These are phyloP conservation scores for Hymenoscyphus scutula DNA, from an alignment of 2,329 filamentous ascomycete genomes.

Conservation along the genomic window DNA sequence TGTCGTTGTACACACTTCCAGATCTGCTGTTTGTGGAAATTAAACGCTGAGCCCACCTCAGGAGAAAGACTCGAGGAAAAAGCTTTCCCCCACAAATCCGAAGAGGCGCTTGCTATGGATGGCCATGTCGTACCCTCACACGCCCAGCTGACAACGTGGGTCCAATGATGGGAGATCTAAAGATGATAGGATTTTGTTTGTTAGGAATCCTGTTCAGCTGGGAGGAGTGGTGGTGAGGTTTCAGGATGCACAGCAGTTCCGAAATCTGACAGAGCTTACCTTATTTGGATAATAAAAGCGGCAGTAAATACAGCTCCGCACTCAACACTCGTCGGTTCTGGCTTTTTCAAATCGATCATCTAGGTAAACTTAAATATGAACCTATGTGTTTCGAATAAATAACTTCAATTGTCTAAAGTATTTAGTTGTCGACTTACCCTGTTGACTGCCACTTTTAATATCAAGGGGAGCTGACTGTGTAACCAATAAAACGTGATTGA, in stretches of 20 bases:
- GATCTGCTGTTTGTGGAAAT: slow-evolving; percentile 5
- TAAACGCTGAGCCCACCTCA: neutral
- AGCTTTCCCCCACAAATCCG: neutral
- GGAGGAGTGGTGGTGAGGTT: neutral
- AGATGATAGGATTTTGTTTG: neutral
- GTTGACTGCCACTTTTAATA: too few relatives aligned
- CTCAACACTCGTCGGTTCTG: too few relatives aligned
- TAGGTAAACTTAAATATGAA: too few relatives aligned
- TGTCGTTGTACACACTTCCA: neutral
- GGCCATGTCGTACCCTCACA: neutral
- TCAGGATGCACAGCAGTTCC: neutral
- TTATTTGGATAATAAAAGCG: neutral
- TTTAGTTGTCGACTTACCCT: too few relatives aligned
- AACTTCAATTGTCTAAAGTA: too few relatives aligned
- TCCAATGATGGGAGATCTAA: neutral
- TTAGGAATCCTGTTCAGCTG: neutral
- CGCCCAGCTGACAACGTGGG: neutral
- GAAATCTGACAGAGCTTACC: neutral
- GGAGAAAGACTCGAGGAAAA: neutral
- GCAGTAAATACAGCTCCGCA: too few relatives aligned
- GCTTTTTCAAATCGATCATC: too few relatives aligned
- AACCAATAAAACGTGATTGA: neutral
- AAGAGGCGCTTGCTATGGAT: neutral
- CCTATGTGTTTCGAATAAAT: too few relatives aligned
- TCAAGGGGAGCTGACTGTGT: neutral